Conservation (phyloP, 257 asterid genomes). For the Ophiorrhiza pumila region DNA sequence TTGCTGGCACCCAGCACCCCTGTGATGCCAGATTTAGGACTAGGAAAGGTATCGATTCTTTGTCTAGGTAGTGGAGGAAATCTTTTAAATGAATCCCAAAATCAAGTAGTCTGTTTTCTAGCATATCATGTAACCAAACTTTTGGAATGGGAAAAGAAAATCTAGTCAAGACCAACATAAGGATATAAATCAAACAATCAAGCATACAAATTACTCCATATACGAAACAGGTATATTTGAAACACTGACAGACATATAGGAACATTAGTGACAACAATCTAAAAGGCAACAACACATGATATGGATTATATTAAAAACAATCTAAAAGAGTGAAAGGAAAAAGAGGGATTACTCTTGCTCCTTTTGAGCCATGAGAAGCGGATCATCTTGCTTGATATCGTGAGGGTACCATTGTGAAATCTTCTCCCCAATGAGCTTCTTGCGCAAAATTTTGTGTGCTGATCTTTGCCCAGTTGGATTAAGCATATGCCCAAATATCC, state of each 20-base stretch:
- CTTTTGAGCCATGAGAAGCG: conserved; percentile 52
- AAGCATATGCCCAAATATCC: conserved; percentile 82
- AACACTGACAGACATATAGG: neutral
- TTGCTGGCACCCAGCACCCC: neutral
- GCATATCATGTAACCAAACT: neutral
- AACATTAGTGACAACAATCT: neutral
- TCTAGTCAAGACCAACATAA: neutral
- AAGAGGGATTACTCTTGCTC: conserved; percentile 60
- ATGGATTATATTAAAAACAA: neutral
- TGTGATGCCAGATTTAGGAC: neutral
- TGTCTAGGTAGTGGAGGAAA: neutral
- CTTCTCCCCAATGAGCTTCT: conserved; percentile 91
- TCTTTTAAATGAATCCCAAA: too few species aligned
- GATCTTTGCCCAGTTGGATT: conserved; percentile 80
- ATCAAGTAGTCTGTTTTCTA: neutral
- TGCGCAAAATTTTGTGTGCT: conserved; percentile 73
- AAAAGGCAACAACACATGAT: too few species aligned
- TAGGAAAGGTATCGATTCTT: neutral
- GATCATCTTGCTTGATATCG: conserved; percentile 69
- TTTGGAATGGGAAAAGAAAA: neutral
- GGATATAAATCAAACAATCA: neutral
- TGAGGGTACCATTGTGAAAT: conserved; percentile 81
- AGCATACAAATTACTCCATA: neutral
- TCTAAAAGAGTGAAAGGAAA: neutral
- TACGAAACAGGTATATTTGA: neutral